phyloP scores from a whole-genome alignment of 176 grass and related monocot species.

The Musa schizocarpa region DNA sequence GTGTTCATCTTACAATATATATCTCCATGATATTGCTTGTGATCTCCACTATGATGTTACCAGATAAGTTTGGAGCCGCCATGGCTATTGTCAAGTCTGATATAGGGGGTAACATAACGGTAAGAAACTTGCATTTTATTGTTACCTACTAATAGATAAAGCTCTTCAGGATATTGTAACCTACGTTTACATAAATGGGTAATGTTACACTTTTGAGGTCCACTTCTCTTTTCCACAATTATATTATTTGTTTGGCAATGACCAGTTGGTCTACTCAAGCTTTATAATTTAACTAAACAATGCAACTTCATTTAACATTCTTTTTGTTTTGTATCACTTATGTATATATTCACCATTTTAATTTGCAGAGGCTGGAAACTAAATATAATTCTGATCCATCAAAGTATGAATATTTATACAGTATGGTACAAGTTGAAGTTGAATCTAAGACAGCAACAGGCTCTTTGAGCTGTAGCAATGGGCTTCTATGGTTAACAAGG shows the following conservation, averaged over 20 bases:
- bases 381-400: constrained; percentile 30
- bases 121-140: constrained; percentile 22
- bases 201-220: no score
- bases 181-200: no score
- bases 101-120: constrained; percentile 77
- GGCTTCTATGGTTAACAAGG: constrained; percentile 45
- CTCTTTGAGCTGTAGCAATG: constrained; percentile 40
- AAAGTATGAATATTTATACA: constrained; percentile 26
- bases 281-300: no score
- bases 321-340: neutral
- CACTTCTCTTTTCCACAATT: no score
- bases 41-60: constrained; percentile 1
- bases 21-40: neutral
- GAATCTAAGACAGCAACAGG: constrained; percentile 34
- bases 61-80: constrained; percentile 78
- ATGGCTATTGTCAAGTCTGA: constrained; percentile 77
- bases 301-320: no score
- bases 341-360: neutral
- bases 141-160: neutral
- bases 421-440: constrained; percentile 31
- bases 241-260: no score
- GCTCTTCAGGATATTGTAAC: neutral
- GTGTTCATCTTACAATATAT: neutral
- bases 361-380: constrained; percentile 30
- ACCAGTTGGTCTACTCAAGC: no score